These are phyloP conservation scores for Candida endomychidarum DNA, from an alignment of 805 yeast species.

Conservation along the genomic window DNA sequence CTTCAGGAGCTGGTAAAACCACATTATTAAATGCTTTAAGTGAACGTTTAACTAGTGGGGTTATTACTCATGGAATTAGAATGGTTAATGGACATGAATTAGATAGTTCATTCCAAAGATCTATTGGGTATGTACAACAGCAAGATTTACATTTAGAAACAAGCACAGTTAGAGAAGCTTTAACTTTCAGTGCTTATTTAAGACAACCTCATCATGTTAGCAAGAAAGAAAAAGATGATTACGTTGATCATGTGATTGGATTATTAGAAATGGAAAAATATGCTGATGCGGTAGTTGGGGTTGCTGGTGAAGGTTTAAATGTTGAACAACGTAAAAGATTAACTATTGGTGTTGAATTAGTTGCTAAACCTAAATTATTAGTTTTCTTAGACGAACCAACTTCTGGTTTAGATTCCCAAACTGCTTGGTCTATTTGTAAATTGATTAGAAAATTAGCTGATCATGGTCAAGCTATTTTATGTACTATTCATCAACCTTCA, in stretches of 20 bases:
- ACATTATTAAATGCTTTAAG: constrained; percentile 73
- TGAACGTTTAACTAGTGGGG: constrained; percentile 70
- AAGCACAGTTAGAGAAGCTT: constrained; percentile 75
- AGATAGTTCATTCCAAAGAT: constrained; percentile 68
- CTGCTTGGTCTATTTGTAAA: constrained; percentile 59
- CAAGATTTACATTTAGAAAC: constrained; percentile 73
- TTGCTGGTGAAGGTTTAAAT: constrained; percentile 60
- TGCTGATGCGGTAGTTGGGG: constrained; percentile 78
- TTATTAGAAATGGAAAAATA: constrained; percentile 68
- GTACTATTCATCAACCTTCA: constrained; percentile 59
- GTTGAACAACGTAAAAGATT: constrained; percentile 43
- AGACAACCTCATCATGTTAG: constrained; percentile 64
- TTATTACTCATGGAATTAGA: constrained; percentile 62
- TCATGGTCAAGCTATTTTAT: constrained; percentile 64
- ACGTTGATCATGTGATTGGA: constrained; percentile 66
- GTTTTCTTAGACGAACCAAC: constrained; percentile 64
- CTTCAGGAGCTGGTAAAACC: constrained; percentile 86
- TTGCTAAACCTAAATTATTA: constrained; percentile 40
- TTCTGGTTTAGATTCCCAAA: constrained; percentile 57
- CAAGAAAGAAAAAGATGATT: constrained; percentile 56
- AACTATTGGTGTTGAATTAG: constrained; percentile 43
- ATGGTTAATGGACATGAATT: constrained; percentile 67
- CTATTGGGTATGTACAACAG: constrained; percentile 80
- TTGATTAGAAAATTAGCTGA: constrained; percentile 48
- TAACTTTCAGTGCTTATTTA: constrained; percentile 66